A percentile compares a stretch with the other conserved stretches of the same genome.
Evolutionary conservation across 306 rosid genomes (phyloP).

Genomic region (Benincasa hispida): DNA sequence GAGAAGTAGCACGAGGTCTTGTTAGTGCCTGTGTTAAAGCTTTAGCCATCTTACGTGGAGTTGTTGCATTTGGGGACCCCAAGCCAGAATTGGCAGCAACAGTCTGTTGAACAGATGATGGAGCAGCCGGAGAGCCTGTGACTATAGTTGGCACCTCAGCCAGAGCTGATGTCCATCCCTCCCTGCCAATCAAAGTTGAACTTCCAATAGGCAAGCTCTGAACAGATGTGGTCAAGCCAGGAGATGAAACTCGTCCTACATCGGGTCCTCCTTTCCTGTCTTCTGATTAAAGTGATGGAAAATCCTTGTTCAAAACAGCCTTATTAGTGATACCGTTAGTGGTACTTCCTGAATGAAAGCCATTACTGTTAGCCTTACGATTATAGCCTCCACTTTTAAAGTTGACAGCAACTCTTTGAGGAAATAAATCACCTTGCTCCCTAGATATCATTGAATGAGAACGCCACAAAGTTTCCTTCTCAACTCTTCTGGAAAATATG

Average conservation of each 20-base stretch:
- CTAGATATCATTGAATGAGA: conserved; percentile 74
- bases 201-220: conserved; percentile 65
- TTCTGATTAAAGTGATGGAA: conserved; percentile 88
- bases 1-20: conserved; percentile 53
- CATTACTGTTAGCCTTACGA: conserved; percentile 38
- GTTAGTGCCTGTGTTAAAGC: conserved; percentile 80
- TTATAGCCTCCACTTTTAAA: conserved; percentile 33
- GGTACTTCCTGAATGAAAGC: conserved; percentile 44
- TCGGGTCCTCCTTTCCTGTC: conserved; percentile 64
- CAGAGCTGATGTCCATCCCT: conserved; percentile 94
- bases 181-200: conserved; percentile 78
- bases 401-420: conserved; percentile 37
- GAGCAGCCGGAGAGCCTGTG: conserved; percentile 48
- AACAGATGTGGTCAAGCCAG: conserved; percentile 58
- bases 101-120: conserved; percentile 44
- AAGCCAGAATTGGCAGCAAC: conserved; percentile 34
- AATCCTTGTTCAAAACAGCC: conserved; percentile 79
- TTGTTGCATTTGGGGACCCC: conserved; percentile 32
- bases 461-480: conserved; percentile 69
- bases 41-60: conserved; percentile 97
- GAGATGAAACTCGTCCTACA: conserved; percentile 68
- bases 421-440: conserved; percentile 44
- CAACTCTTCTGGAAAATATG: conserved; percentile 43
- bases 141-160: conserved; percentile 63
- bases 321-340: conserved; percentile 47